Percentiles rank a stretch among this genome's conserved stretches.
These are phyloP conservation scores for Leptodontidium sp. DNA, from an alignment of 2,329 filamentous ascomycete genomes.

Conservation along the genomic window DNA sequence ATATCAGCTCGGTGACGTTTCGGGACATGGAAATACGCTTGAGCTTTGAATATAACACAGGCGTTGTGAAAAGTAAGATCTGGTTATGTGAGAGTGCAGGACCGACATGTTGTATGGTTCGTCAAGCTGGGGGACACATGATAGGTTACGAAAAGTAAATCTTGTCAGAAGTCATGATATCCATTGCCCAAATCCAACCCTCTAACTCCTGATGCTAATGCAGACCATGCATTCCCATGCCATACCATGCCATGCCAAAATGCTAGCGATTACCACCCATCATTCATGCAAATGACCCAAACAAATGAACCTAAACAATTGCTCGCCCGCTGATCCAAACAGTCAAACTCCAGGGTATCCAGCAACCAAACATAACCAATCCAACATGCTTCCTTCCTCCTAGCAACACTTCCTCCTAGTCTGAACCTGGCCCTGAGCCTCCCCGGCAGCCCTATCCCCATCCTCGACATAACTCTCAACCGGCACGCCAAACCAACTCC, in stretches of 20 bases:
- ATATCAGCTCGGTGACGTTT: slow-evolving; percentile 18
- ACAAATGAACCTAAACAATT: not conserved
- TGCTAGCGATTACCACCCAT: slow-evolving; percentile 32
- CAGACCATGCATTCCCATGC: slow-evolving; percentile 9
- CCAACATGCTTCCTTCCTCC: not conserved
- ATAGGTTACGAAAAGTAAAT: not conserved
- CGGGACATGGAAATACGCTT: not conserved
- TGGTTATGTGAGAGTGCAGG: not conserved
- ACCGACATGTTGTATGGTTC: not conserved
- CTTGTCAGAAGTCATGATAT: slow-evolving; percentile 20
- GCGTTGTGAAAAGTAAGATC: not conserved
- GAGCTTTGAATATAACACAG: slow-evolving; percentile 12
- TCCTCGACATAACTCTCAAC: slow-evolving; percentile 52
- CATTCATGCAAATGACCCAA: not conserved
- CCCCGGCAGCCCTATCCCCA: slow-evolving; percentile 41
- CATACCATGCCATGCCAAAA: slow-evolving; percentile 33
- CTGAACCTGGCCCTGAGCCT: slow-evolving; percentile 39
- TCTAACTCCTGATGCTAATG: slow-evolving; percentile 31
- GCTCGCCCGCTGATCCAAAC: slow-evolving; percentile 26
- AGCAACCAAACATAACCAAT: slow-evolving; percentile 28
- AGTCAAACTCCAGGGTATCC: slow-evolving; percentile 37
- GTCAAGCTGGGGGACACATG: not conserved
- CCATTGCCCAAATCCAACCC: slow-evolving; percentile 18
- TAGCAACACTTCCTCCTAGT: slow-evolving; percentile 46
- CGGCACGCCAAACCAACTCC: slow-evolving; percentile 72